Conservation (phyloP, 306 rosid species). For the Sicyos baderoa region DNA sequence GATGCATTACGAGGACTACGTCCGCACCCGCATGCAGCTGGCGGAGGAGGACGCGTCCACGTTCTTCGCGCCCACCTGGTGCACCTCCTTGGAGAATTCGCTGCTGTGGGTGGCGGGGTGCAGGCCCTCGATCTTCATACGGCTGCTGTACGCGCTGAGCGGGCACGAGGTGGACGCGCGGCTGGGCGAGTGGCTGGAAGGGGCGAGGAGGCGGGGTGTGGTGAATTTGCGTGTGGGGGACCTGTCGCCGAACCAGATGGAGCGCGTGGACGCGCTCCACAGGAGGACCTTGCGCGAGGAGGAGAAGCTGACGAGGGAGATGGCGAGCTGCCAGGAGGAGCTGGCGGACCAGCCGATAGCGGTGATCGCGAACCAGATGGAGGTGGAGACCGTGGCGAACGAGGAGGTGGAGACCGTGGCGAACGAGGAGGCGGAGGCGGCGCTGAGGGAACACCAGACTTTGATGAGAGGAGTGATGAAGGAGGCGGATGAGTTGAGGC, state of each 20-base stretch:
- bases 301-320: constrained; percentile 20
- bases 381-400: neutral
- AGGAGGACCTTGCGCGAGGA: constrained; percentile 23
- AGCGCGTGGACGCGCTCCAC: constrained; percentile 16
- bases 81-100: constrained; percentile 31
- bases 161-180: neutral
- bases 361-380: constrained; percentile 15
- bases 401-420: constrained; percentile 15
- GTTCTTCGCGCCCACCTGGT: constrained; percentile 28
- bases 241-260: constrained; percentile 9
- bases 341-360: constrained; percentile 30
- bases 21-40: constrained; percentile 11
- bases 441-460: constrained; percentile 20
- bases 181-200: neutral
- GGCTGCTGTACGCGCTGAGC: constrained; percentile 21
- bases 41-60: constrained; percentile 4
- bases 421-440: constrained; percentile 20
- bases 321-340: constrained; percentile 30
- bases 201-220: neutral
- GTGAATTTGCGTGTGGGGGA: neutral
- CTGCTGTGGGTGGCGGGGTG: constrained; percentile 37
- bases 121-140: constrained; percentile 31
- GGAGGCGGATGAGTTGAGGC: constrained; percentile 28
- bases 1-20: constrained; percentile 25
- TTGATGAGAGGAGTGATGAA: constrained; percentile 16